Evolutionary conservation across 257 asterid genomes (phyloP).

Genomic region (Nicotiana otophora): DNA sequence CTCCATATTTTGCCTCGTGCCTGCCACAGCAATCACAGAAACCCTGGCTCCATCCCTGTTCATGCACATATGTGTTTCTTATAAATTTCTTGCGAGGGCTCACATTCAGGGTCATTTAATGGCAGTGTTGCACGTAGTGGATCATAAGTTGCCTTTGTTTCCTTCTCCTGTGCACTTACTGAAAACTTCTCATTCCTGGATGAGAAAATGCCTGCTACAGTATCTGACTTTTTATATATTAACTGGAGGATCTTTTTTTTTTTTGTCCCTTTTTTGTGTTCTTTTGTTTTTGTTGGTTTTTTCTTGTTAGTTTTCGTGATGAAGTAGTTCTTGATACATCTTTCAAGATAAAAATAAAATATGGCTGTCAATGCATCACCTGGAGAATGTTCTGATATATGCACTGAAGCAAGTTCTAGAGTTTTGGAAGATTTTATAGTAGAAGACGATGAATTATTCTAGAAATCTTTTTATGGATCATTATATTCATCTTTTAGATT

Average conservation of each 20-base stretch:
- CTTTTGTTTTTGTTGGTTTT: too few species aligned
- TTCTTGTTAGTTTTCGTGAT: neutral
- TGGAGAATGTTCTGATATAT: neutral
- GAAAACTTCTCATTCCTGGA: neutral
- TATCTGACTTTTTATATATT: neutral
- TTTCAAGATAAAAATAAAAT: neutral
- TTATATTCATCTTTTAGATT: neutral
- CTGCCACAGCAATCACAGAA: slow-evolving; percentile 1
- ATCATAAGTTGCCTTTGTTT: neutral
- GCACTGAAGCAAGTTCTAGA: neutral
- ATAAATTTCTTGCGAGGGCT: neutral
- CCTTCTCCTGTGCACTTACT: neutral
- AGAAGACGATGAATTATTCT: neutral
- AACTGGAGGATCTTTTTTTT: neutral
- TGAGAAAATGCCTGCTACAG: neutral
- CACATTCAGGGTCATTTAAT: neutral
- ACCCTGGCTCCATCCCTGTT: neutral
- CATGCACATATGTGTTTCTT: neutral
- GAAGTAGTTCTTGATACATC: neutral
- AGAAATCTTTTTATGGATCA: neutral
- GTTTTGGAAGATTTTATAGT: neutral
- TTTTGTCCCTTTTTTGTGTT: neutral
- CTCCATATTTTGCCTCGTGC: neutral
- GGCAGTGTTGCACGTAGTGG: neutral
- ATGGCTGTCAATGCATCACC: neutral